Evolutionary conservation across 306 rosid species (phyloP).

Genomic region (Vicia faba): DNA sequence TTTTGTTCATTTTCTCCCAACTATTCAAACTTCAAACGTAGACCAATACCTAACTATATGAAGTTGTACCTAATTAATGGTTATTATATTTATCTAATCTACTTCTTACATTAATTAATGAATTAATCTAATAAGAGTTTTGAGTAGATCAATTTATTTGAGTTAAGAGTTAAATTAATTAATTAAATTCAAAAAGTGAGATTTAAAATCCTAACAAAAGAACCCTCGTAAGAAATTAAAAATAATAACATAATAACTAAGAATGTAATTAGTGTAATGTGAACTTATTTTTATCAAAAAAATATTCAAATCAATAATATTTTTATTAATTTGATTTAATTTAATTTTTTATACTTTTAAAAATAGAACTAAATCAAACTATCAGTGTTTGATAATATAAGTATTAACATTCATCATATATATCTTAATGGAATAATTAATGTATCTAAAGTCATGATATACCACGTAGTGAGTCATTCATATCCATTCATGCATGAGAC

Average conservation of each 20-base stretch:
- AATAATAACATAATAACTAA: no score
- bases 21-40: slow-evolving; percentile 21
- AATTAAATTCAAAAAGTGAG: not conserved
- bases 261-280: no score
- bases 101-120: slow-evolving; percentile 13
- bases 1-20: not conserved
- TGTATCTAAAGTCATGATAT: slow-evolving; percentile 19
- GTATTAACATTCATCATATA: not conserved
- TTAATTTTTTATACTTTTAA: no score
- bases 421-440: slow-evolving; percentile 19
- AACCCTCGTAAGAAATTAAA: no score
- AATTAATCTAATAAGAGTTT: not conserved
- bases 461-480: slow-evolving; percentile 38
- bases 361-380: not conserved
- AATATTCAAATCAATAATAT: no score
- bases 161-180: not conserved
- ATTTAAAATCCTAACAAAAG: not conserved
- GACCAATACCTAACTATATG: slow-evolving; percentile 23
- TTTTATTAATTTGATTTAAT: no score
- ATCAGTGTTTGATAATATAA: slow-evolving; percentile 16
- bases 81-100: slow-evolving; percentile 19
- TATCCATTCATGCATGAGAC: slow-evolving; percentile 31
- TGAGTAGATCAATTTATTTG: not conserved
- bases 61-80: slow-evolving; percentile 38
- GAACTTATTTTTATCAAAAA: no score